Conservation (phyloP, 2,329 filamentous ascomycete species). For the Calonectria pseudoturangicola region DNA sequence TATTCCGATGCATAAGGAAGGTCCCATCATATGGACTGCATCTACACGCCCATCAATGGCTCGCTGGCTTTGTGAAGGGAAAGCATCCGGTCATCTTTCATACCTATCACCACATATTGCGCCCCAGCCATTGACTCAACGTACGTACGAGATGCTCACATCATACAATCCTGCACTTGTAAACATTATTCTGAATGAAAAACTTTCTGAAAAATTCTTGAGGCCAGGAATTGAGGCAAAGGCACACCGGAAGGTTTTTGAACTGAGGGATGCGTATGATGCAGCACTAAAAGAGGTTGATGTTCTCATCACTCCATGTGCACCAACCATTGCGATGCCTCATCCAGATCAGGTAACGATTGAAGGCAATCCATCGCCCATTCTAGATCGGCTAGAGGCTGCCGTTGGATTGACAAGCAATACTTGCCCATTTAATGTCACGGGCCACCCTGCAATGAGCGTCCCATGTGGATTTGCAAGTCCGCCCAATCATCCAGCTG, state of each 20-base stretch:
- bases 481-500: constrained; percentile 36
- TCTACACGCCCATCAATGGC: constrained; percentile 60
- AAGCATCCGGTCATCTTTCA: constrained; percentile 57
- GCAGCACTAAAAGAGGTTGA: constrained; percentile 65
- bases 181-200: constrained; percentile 67
- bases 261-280: constrained; percentile 65
- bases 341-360: constrained; percentile 52
- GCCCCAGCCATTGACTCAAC: constrained; percentile 61
- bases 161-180: constrained; percentile 66
- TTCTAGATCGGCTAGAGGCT: constrained; percentile 63
- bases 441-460: constrained; percentile 68
- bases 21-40: constrained; percentile 59
- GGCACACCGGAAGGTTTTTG: constrained; percentile 66
- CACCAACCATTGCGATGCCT: constrained; percentile 66
- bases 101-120: constrained; percentile 59
- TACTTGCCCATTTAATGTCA: constrained; percentile 69
- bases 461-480: constrained; percentile 62
- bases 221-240: constrained; percentile 62
- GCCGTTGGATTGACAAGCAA: constrained; percentile 67
- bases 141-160: constrained; percentile 64
- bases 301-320: constrained; percentile 69
- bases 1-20: constrained; percentile 68
- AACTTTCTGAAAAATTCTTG: constrained; percentile 53
- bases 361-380: constrained; percentile 45
- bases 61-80: constrained; percentile 56